Conservation (phyloP, 2,329 filamentous ascomycete genomes). For the Monilinia polystroma region DNA sequence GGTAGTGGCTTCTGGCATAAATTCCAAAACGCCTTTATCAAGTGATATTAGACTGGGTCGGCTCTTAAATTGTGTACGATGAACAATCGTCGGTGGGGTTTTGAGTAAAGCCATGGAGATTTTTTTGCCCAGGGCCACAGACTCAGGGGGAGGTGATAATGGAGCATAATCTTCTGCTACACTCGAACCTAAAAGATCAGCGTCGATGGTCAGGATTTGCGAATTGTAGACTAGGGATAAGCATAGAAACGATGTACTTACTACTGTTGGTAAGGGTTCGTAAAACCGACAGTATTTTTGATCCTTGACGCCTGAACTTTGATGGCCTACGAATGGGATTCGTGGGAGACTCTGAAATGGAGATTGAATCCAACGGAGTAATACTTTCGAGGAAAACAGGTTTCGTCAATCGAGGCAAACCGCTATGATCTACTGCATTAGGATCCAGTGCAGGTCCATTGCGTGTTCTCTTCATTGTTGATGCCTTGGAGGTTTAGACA, state of each 20-base stretch:
- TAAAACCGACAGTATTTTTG: constrained; percentile 46
- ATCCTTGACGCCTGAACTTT: constrained; percentile 46
- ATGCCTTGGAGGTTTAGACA: not conserved
- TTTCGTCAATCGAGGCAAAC: not conserved
- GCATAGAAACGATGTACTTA: constrained; percentile 21
- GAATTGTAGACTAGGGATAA: not conserved
- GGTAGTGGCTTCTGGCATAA: constrained; percentile 30
- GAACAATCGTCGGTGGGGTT: constrained; percentile 46
- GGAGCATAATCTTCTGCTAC: constrained; percentile 18
- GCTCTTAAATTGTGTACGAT: constrained; percentile 43
- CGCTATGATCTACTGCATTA: constrained; percentile 13
- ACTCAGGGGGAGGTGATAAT: constrained; percentile 1
- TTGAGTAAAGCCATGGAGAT: constrained; percentile 46
- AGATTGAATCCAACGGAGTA: constrained; percentile 22
- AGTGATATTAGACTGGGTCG: constrained; percentile 42
- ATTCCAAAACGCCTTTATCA: constrained; percentile 38
- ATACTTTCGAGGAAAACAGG: constrained; percentile 2
- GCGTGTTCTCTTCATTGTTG: constrained; percentile 32
- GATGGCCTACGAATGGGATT: constrained; percentile 35
- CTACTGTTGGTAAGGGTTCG: constrained; percentile 46
- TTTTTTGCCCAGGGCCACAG: constrained; percentile 31
- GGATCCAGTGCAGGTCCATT: constrained; percentile 24
- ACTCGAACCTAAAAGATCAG: not conserved
- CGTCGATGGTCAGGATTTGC: not conserved
- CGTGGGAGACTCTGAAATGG: constrained; percentile 33